These are phyloP conservation scores for Diaporthe capsici DNA, from an alignment of 2,329 filamentous ascomycete species.

Conservation along the genomic window DNA sequence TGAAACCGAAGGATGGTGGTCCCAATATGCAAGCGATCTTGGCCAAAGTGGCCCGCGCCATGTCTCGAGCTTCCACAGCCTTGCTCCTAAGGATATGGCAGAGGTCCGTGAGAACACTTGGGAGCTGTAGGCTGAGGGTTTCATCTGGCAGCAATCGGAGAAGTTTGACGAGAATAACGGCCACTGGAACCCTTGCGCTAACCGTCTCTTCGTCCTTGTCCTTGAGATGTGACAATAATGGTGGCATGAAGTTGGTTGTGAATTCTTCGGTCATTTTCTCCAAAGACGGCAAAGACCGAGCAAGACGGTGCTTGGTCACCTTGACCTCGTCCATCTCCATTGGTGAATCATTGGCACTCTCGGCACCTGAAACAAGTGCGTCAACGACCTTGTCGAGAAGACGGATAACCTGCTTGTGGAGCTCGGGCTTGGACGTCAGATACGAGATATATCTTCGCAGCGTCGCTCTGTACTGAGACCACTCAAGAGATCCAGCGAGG, in stretches of 20 bases:
- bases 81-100: conserved; percentile 94
- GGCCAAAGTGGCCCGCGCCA: conserved; percentile 88
- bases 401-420: conserved; percentile 88
- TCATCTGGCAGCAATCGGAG: conserved; percentile 82
- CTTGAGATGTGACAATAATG: conserved; percentile 87
- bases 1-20: conserved; percentile 87
- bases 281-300: conserved; percentile 75
- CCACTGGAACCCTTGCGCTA: conserved; percentile 91
- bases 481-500: conserved; percentile 83
- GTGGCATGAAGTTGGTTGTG: conserved; percentile 80
- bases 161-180: conserved; percentile 89
- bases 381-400: conserved; percentile 87
- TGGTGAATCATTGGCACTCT: conserved; percentile 50
- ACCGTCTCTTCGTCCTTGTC: conserved; percentile 96
- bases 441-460: conserved; percentile 88
- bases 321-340: conserved; percentile 59
- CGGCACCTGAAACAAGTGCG: conserved; percentile 72
- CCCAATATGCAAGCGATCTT: conserved; percentile 88
- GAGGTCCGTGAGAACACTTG: conserved; percentile 89
- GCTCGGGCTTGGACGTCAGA: conserved; percentile 82
- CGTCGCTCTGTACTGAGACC: conserved; percentile 89
- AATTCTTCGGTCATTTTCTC: conserved; percentile 81
- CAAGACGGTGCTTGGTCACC: conserved; percentile 61
- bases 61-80: conserved; percentile 88
- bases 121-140: conserved; percentile 81